These are phyloP conservation scores for Aciculosporium take DNA, from an alignment of 2,329 filamentous ascomycete genomes.

Conservation along the genomic window DNA sequence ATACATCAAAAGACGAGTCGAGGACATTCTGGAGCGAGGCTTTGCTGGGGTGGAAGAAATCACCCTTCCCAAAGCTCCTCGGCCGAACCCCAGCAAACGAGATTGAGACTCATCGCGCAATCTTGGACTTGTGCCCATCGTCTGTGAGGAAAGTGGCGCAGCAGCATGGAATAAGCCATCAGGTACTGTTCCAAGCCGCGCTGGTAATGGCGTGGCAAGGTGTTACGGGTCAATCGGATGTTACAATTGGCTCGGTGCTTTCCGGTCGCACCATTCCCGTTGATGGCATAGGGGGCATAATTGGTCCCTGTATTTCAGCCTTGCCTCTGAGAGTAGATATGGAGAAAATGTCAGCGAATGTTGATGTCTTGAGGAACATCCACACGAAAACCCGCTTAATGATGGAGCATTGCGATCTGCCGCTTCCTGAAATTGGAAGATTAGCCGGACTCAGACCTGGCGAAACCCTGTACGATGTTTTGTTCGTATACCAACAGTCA, in stretches of 20 bases:
- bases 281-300: slow-evolving; percentile 51
- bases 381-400: slow-evolving; percentile 52
- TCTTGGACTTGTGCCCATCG: slow-evolving; percentile 9
- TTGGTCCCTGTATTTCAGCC: slow-evolving; percentile 69
- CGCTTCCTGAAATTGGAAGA: slow-evolving; percentile 56
- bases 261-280: slow-evolving; percentile 69
- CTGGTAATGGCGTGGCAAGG: slow-evolving; percentile 50
- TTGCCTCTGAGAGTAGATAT: slow-evolving; percentile 57
- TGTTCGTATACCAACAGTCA: slow-evolving; percentile 78
- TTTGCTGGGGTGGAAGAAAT: slow-evolving; percentile 41
- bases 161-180: slow-evolving; percentile 39
- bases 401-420: slow-evolving; percentile 47
- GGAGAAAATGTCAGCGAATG: slow-evolving; percentile 31
- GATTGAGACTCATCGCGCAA: slow-evolving; percentile 2
- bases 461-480: slow-evolving; percentile 54
- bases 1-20: slow-evolving; percentile 23
- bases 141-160: slow-evolving; percentile 20
- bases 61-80: slow-evolving; percentile 38
- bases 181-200: slow-evolving; percentile 64
- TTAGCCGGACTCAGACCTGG: slow-evolving; percentile 38
- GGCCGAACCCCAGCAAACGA: slow-evolving; percentile 7
- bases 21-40: slow-evolving; percentile 56
- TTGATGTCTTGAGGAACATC: slow-evolving; percentile 48
- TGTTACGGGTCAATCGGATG: slow-evolving; percentile 50
- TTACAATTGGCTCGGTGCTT: slow-evolving; percentile 64